phyloP scores from a whole-genome alignment of 192 early-diverging fungal genomes.

The Coemansia sp. region DNA sequence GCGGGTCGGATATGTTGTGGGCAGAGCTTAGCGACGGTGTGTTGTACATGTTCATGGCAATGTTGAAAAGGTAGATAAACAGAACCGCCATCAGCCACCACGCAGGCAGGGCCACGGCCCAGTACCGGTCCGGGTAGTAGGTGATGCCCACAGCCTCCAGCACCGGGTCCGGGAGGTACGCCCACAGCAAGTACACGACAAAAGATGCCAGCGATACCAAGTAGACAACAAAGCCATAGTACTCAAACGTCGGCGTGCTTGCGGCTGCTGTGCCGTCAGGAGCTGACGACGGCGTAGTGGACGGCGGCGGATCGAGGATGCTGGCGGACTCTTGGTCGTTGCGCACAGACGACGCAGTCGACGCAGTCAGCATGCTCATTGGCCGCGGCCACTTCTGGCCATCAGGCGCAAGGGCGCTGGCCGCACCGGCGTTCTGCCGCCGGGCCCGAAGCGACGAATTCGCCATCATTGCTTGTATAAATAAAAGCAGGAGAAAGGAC shows the following conservation, averaged over 20 bases:
- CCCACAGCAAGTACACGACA: constrained; percentile 76
- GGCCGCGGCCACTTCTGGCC: neutral
- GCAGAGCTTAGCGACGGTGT: constrained; percentile 70
- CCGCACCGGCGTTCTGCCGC: too few species aligned
- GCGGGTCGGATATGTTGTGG: constrained; percentile 65
- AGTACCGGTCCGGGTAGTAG: constrained; percentile 82
- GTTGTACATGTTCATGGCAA: constrained; percentile 70
- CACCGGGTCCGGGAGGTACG: constrained; percentile 71
- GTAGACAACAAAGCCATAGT: constrained; percentile 86
- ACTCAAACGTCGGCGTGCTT: constrained; percentile 73
- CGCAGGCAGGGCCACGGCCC: constrained; percentile 76
- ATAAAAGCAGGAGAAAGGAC: too few species aligned
- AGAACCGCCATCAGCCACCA: constrained; percentile 69
- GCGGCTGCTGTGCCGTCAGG: constrained; percentile 23
- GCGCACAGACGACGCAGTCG: constrained; percentile 12
- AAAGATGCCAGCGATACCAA: constrained; percentile 69
- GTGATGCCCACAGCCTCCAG: constrained; percentile 67
- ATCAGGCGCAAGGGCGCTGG: too few species aligned
- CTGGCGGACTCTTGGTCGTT: constrained; percentile 16
- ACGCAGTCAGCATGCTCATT: constrained; percentile 6
- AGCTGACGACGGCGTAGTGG: constrained; percentile 19
- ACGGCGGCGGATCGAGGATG: constrained; percentile 12
- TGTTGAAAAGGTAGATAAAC: constrained; percentile 68
- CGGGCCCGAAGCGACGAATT: too few species aligned
- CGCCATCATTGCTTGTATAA: too few species aligned